Evolutionary conservation across 768 basidiomycete genomes (phyloP), one percentile per base, ranked within the genome.

Genomic region (Mycena metata): DNA sequence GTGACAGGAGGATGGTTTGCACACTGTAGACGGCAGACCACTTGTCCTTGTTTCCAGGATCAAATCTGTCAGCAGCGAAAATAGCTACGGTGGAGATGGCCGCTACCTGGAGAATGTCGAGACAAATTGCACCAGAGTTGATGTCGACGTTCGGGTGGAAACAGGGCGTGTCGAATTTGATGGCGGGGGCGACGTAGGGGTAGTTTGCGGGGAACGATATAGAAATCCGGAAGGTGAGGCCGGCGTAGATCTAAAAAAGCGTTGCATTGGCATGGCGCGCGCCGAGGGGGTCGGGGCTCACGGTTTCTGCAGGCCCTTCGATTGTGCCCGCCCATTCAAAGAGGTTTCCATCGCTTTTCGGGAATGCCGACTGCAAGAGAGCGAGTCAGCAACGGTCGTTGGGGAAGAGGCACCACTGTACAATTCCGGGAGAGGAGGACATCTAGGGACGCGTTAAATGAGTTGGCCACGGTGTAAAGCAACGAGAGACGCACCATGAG

Each of bases 11-110:
- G 46, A 97, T 92, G 0, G 94, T 96, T 71, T 95, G 93, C 41
- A 96, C 95, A 66, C 93, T 94, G 78, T 96, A 95, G 1, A 96
- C 92, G 9, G 96, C 95, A 4, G 93, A 94, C 96, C 95, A 96
- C 76, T 96, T 94, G 79, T 96, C 94, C 92, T 95, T 69, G n/a
- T 46, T 36, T 51, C 46, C 54, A 55, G 41, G 42, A 66, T 46
- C 19, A 39, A 30, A 55, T 33, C 26, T 24, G 42, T 43, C 36
- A 55, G 35, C 51, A 47, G 17, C 23, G 17, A 24, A 13, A 69
- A 50, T 19, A 45, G 50, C 24, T 43, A 58, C 16, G 49, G 12
- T 69, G 71, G 21, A 70, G 66, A 15, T 63, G 77, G 17, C n/a
- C 4, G 19, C 30, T 65, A 89, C 93, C 86, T 96, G 93, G 51